Evolutionary conservation across 2,329 filamentous ascomycete genomes (phyloP).

Genomic region (Rutstroemia sydowiana): DNA sequence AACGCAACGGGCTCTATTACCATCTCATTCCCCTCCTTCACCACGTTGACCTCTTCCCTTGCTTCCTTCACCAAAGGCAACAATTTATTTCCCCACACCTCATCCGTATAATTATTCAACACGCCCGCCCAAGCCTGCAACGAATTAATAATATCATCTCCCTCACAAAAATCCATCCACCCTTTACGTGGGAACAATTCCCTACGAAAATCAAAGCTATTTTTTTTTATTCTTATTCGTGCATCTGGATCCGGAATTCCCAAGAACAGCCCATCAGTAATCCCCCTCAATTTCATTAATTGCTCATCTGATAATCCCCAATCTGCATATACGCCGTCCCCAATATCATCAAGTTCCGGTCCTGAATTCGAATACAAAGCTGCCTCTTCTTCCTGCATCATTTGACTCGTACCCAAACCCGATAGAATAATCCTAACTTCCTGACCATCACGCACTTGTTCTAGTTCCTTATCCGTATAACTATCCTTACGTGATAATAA

Average conservation of each 20-base stretch:
- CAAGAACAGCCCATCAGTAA: constrained; percentile 24
- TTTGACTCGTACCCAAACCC: not conserved
- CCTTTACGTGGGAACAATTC: too few relatives aligned
- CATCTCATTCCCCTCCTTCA: constrained; percentile 24
- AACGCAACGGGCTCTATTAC: constrained; percentile 14
- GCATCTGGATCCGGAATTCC: too few relatives aligned
- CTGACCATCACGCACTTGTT: too few relatives aligned
- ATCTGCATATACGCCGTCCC: constrained; percentile 22
- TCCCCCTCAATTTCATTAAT: constrained; percentile 18
- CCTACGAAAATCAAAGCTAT: too few relatives aligned
- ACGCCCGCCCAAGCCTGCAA: constrained; percentile 46
- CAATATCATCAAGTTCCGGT: constrained; percentile 16
- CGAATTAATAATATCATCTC: too few relatives aligned
- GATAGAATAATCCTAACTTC: too few relatives aligned
- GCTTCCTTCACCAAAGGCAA: constrained; percentile 49
- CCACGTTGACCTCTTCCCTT: constrained; percentile 44
- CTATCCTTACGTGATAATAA: too few relatives aligned
- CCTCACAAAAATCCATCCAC: too few relatives aligned
- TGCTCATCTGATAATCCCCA: constrained; percentile 27
- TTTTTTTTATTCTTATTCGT: too few relatives aligned
- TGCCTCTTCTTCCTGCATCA: not conserved
- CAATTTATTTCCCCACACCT: constrained; percentile 64
- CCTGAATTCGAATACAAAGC: constrained; percentile 11
- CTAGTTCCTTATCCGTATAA: too few relatives aligned
- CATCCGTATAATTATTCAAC: constrained; percentile 50